Evolutionary conservation across 164 flowering plant genomes (phyloP).

Genomic region (Stephania japonica): DNA sequence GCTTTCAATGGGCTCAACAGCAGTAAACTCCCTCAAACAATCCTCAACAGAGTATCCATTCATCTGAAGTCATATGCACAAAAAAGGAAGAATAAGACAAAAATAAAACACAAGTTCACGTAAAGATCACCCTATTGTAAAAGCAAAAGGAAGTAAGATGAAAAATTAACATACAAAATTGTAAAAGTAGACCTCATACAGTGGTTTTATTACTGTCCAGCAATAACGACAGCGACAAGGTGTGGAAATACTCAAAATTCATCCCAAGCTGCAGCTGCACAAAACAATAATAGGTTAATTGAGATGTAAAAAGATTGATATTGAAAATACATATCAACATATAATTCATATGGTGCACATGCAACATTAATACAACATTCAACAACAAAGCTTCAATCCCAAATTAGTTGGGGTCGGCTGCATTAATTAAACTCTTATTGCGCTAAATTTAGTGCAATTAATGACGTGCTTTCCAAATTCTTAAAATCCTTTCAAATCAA

Average conservation of each 20-base stretch:
- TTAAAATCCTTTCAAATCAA: no score
- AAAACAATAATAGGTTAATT: constrained; percentile 2
- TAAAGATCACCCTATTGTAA: neutral
- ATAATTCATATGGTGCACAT: neutral
- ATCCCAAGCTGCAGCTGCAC: constrained; percentile 60
- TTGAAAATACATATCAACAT: neutral
- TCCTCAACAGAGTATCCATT: constrained; percentile 60
- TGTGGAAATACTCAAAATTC: constrained; percentile 72
- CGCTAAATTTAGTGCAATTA: neutral
- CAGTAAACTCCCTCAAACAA: constrained; percentile 61
- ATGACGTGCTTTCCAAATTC: neutral
- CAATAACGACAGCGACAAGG: constrained; percentile 61
- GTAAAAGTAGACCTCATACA: constrained; percentile 39
- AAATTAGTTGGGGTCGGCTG: no score
- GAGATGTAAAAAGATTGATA: neutral
- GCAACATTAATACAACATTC: neutral
- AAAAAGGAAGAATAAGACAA: neutral
- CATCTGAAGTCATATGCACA: constrained; percentile 31
- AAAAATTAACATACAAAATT: constrained; percentile 11
- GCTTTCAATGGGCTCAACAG: constrained; percentile 60
- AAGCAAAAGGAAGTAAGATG: constrained; percentile 9
- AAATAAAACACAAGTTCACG: neutral
- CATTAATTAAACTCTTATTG: no score
- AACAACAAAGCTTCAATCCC: neutral
- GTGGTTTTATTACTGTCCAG: constrained; percentile 29